Evolutionary conservation across 2,329 filamentous ascomycete species (phyloP), one percentile per base, ranked within the genome.

Genomic region (Aureobasidium lini): DNA sequence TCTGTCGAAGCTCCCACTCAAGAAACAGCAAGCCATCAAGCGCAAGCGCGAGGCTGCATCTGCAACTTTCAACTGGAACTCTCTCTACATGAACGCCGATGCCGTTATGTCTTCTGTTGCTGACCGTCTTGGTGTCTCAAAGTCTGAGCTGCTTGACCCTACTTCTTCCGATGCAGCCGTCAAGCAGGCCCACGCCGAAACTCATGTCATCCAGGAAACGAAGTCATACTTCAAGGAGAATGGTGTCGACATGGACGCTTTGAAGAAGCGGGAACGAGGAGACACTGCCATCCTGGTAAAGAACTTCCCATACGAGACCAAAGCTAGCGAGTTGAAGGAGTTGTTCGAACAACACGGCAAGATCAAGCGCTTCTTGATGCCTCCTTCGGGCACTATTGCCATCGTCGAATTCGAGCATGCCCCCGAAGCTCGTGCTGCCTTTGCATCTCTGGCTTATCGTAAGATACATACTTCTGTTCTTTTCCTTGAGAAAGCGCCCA

Each of bases 81-180:
- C 92, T n/a, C 79, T 99, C n/a, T 99, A 94, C 74, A 95, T 99
- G 89, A 96, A 88, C 74, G 88, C 72, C 71, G 92, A 99, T 77
- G 90, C 94, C 53, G 91, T 99, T 56, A 92, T 96, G 75, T 85
- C 89, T 50, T 95, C 92, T 6, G 84, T 96, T 62, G 90, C 94
- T 49, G 84, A 87, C 69, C 87, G 92, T 57, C 80, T 99, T 60
- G 92, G 93, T 48, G 84, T 99, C 60, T 87, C 88, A 59, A 99
- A 99, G 77, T 86, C 90, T 10, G 91, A 96, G 67, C 76, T 99
- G 60, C 80, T 99, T 47, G 93, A 99, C 74, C 94, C 93, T n/a
- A 96, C 93, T 4, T 96, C 90, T 61, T 86, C 93, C 59, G 91
- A 96, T 74, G 91, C 93, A 61, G 93, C 90, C 46, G 89, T 99